Evolutionary conservation across 192 early-diverging fungal species (phyloP), one percentile per base, ranked within the genome.

Genomic region (Backusella australiensis): DNA sequence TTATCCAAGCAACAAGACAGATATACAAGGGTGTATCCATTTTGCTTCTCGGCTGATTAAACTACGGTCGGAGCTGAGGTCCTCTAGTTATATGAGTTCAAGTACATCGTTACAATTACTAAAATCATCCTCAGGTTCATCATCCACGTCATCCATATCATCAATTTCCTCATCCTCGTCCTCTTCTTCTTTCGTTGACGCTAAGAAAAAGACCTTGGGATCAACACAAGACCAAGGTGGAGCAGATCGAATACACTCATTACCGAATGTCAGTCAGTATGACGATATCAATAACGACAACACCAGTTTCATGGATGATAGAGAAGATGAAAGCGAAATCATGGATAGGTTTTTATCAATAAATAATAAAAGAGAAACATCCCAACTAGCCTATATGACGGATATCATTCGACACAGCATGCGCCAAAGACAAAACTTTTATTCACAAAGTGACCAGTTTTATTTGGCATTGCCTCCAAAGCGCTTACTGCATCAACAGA

Each of bases 291-390:
- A 69, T 69, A 21, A 5, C 6, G 46, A 49, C 46, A 49, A 19
- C 46, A n/a, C 46, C 7, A n/a, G n/a, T 21, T 23, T 41, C 21
- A 35, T 23, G 7, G 4, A 39, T 5, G n/a, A 41, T 34, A 38
- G 35, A 19, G 34, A 38, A n/a, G 68, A 69, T 39, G 68, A 69
- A 41, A 69, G 68, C 41, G 68, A 69, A 69, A 69, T 69, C 3
- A 63, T 63, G 56, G 23, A 63, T 63, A 63, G 26, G n/a, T 12
- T 63, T 12, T 6, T 63, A 63, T 63, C 23, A 63, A 63, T 63
- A 23, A 29, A 63, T 12, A 14, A 23, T 14, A 63, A 63, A 63
- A 63, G 56, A 14, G 11, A 26, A 63, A 63, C 26, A 63, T 26
- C 21, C 3, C 56, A 29, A 9, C 14, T 63, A 26, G 29, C 21